Evolutionary conservation across 495 filamentous ascomycete genomes (phyloP).

Genomic region (Xylaria nigripes): DNA sequence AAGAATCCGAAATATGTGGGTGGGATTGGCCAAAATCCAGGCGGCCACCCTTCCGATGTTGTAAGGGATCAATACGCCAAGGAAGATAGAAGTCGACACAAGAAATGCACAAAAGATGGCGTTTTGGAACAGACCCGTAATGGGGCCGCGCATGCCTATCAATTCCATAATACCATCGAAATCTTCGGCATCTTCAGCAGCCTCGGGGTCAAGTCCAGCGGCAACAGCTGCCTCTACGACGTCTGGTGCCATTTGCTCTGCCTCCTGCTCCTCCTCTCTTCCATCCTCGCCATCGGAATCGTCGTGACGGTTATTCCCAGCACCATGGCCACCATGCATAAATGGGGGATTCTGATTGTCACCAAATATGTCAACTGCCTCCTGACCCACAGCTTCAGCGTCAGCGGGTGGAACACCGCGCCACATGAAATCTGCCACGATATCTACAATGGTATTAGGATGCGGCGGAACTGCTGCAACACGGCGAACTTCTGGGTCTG

Average conservation of each 20-base stretch:
- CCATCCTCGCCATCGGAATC: slow-evolving; percentile 1
- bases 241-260: slow-evolving; percentile 26
- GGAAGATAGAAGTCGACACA: slow-evolving; percentile 73
- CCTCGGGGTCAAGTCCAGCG: slow-evolving; percentile 39
- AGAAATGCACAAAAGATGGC: slow-evolving; percentile 87
- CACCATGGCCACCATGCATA: slow-evolving; percentile 17
- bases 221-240: slow-evolving; percentile 34
- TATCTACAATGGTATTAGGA: slow-evolving; percentile 27
- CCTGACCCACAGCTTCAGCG: slow-evolving; percentile 26
- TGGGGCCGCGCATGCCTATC: slow-evolving; percentile 89
- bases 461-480: slow-evolving; percentile 11
- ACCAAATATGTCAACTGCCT: slow-evolving; percentile 32
- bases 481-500: neutral
- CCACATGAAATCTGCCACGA: slow-evolving; percentile 45
- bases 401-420: slow-evolving; percentile 19
- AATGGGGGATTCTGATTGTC: slow-evolving; percentile 33
- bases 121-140: slow-evolving; percentile 85
- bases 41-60: slow-evolving; percentile 78
- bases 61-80: slow-evolving; percentile 86
- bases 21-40: slow-evolving; percentile 69
- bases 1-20: slow-evolving; percentile 60
- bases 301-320: slow-evolving; percentile 17
- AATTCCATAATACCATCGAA: slow-evolving; percentile 97
- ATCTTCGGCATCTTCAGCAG: slow-evolving; percentile 81
- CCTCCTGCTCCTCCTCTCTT: slow-evolving; percentile 16